Conservation (phyloP, 164 flowering plant genomes). For the Cinnamomum micranthum region DNA sequence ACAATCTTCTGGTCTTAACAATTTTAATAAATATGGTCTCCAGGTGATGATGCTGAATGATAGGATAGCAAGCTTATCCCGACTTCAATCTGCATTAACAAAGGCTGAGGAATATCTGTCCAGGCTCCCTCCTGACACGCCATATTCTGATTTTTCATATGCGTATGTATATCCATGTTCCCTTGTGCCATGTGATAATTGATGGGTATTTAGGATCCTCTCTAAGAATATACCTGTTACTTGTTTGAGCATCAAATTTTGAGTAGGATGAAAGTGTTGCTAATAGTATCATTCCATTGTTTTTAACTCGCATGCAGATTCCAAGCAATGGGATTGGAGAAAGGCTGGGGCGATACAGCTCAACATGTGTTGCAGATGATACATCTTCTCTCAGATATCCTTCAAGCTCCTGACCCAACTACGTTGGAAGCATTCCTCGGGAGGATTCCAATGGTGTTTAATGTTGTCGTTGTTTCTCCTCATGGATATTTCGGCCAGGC, state of each 20-base stretch:
- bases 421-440: constrained; percentile 83
- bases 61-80: constrained; percentile 56
- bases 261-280: neutral
- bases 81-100: constrained; percentile 57
- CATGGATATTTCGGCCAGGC: constrained; percentile 99
- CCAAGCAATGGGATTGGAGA: constrained; percentile 93
- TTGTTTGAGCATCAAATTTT: neutral
- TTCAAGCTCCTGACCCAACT: constrained; percentile 96
- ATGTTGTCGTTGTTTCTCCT: constrained; percentile 85
- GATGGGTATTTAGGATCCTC: neutral
- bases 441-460: constrained; percentile 91
- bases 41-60: constrained; percentile 94
- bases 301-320: constrained; percentile 38
- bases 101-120: constrained; percentile 83
- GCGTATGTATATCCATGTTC: constrained; percentile 38
- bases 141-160: constrained; percentile 71
- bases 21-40: constrained; percentile 3
- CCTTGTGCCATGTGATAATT: neutral
- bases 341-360: constrained; percentile 94
- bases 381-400: constrained; percentile 81
- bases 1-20: constrained; percentile 2
- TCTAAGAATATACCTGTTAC: neutral
- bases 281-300: neutral
- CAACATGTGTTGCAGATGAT: constrained; percentile 58
- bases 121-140: constrained; percentile 61